phyloP scores from a whole-genome alignment of 257 asterid genomes.

The Penstemon davidsonii region DNA sequence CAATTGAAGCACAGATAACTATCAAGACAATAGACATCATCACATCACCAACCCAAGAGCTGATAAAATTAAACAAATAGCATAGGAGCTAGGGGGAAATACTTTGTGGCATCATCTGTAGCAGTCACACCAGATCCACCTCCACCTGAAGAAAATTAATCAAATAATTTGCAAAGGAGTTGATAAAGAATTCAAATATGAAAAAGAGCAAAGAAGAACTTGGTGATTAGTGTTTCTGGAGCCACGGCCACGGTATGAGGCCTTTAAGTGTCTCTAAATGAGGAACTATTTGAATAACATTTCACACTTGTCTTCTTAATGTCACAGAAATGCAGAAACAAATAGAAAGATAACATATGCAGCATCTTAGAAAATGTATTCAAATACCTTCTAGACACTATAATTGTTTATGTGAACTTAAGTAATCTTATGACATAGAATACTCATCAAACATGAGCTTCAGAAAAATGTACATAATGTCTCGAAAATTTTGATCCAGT shows the following conservation, averaged over 20 bases:
- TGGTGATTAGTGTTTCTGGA: neutral
- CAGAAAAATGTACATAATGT: no score
- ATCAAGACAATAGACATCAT: neutral
- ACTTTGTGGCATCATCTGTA: conserved; percentile 55
- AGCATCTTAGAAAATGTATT: neutral
- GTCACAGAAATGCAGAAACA: neutral
- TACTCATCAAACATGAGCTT: neutral
- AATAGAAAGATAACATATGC: neutral
- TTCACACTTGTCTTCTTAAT: neutral
- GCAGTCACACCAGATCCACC: conserved; percentile 43
- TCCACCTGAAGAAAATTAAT: conserved; percentile 52
- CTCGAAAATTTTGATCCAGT: no score
- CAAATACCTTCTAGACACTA: neutral
- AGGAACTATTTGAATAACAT: neutral
- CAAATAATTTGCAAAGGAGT: neutral
- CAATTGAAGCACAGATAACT: neutral
- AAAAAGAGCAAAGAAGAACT: neutral
- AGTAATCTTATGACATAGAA: neutral
- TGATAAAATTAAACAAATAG: neutral
- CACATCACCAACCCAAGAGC: neutral
- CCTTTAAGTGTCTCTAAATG: neutral
- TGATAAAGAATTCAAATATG: neutral
- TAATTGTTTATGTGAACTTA: neutral
- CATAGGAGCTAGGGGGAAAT: neutral
- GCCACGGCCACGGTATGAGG: neutral